phyloP scores from a whole-genome alignment of 1,284 basidiomycete genomes.

The Pholiota adiposa region DNA sequence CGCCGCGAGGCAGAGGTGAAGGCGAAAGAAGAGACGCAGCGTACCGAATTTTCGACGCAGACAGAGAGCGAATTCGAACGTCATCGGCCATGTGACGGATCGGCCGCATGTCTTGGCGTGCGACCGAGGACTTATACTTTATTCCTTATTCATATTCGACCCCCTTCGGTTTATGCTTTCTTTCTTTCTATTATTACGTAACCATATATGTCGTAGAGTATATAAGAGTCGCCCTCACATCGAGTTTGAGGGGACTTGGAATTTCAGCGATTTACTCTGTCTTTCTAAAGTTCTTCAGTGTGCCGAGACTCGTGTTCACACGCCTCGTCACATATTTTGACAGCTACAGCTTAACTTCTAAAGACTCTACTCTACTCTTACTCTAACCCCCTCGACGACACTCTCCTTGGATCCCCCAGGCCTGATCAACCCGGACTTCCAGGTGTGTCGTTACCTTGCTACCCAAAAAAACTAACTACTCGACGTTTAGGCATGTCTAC shows the following conservation, averaged over 20 bases:
- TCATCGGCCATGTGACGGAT: constrained; percentile 1
- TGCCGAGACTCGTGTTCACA: no score
- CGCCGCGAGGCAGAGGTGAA: constrained; percentile 24
- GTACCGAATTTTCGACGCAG: no score
- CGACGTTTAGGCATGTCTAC: not conserved
- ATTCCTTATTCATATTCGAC: not conserved
- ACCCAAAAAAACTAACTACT: not conserved
- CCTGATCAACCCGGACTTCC: constrained; percentile 12
- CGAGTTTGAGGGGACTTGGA: no score
- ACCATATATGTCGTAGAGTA: not conserved
- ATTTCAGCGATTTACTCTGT: no score
- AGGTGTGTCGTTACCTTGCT: not conserved
- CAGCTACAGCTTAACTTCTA: not conserved
- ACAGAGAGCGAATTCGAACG: no score
- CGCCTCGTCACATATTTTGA: no score
- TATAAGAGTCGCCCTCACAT: no score
- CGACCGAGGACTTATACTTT: not conserved
- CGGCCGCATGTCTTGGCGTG: not conserved
- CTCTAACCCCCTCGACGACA: not conserved
- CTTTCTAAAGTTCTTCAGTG: no score
- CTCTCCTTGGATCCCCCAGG: not conserved
- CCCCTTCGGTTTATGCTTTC: not conserved
- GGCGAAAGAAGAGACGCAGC: constrained; percentile 18
- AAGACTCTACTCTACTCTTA: not conserved
- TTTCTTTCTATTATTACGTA: not conserved